Conservation (phyloP, 768 basidiomycete species). For the Austroboletus eburneus region DNA sequence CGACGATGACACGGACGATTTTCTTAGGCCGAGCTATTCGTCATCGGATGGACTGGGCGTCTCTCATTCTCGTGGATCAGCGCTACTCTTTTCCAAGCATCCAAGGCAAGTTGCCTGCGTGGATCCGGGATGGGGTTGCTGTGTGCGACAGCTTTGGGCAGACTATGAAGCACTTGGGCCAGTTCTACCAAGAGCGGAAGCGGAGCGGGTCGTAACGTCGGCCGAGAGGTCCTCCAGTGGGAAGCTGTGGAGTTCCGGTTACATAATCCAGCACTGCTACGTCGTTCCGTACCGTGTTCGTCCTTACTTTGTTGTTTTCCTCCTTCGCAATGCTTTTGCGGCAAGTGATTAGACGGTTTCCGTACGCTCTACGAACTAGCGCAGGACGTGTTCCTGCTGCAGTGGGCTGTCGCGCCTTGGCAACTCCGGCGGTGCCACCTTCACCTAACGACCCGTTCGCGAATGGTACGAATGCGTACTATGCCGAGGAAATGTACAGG, state of each 20-base stretch:
- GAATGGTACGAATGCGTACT: conserved; percentile 92
- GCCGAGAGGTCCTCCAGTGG: no score
- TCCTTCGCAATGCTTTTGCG: conserved; percentile 33
- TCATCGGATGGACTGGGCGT: conserved; percentile 88
- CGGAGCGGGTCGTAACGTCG: neutral
- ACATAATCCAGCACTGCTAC: conserved; percentile 10
- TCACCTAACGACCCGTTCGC: conserved; percentile 85
- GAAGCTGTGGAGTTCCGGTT: conserved; percentile 19
- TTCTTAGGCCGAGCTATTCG: conserved; percentile 83
- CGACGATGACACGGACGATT: no score
- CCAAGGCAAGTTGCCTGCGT: conserved; percentile 78
- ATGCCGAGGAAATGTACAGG: conserved; percentile 95
- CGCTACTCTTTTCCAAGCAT: conserved; percentile 73
- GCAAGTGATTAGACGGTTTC: conserved; percentile 35
- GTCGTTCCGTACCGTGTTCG: no score
- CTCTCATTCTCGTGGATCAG: conserved; percentile 80
- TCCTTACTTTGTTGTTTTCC: no score
- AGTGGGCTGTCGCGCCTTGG: conserved; percentile 34
- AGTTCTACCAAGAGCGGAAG: conserved; percentile 64
- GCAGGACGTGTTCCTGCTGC: conserved; percentile 15
- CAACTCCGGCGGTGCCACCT: conserved; percentile 50
- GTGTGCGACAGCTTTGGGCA: conserved; percentile 67
- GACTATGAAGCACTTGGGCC: conserved; percentile 60
- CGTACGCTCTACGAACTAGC: conserved; percentile 23
- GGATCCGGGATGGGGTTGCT: conserved; percentile 69